These are phyloP conservation scores for Gentiana straminea DNA, from an alignment of 257 asterid species.

Conservation along the genomic window DNA sequence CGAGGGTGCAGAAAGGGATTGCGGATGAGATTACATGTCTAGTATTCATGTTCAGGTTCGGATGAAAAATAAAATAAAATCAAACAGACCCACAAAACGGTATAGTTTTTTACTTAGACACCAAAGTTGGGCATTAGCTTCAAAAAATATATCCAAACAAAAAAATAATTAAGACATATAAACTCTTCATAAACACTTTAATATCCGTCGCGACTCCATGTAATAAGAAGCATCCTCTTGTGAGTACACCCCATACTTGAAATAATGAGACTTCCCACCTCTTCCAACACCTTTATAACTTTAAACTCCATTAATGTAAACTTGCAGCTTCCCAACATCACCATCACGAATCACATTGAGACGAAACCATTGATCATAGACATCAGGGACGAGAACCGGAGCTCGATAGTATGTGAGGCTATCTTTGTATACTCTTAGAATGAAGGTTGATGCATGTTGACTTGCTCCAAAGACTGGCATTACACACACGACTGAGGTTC, in stretches of 20 bases:
- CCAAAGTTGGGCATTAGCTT: too few relatives aligned
- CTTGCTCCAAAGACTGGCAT: too few relatives aligned
- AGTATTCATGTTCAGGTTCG: too few relatives aligned
- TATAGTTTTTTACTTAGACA: too few relatives aligned
- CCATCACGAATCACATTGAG: neutral
- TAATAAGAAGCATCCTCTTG: neutral
- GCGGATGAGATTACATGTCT: too few relatives aligned
- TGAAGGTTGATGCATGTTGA: neutral
- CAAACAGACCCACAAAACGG: too few relatives aligned
- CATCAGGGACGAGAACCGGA: neutral
- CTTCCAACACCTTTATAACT: neutral
- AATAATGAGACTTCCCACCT: neutral
- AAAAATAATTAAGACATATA: neutral
- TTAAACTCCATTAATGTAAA: neutral
- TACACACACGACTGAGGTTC: neutral
- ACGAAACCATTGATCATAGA: neutral
- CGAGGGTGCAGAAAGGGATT: too few relatives aligned
- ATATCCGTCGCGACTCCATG: neutral
- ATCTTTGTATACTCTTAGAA: neutral
- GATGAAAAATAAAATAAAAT: too few relatives aligned
- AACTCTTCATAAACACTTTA: neutral
- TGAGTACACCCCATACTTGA: neutral
- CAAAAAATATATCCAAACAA: too few relatives aligned
- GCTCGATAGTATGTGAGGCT: neutral
- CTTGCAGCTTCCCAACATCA: neutral